Base-by-base conservation (phyloP, 192 early-diverging fungal genomes). In the Physocladia obscura region DNA sequence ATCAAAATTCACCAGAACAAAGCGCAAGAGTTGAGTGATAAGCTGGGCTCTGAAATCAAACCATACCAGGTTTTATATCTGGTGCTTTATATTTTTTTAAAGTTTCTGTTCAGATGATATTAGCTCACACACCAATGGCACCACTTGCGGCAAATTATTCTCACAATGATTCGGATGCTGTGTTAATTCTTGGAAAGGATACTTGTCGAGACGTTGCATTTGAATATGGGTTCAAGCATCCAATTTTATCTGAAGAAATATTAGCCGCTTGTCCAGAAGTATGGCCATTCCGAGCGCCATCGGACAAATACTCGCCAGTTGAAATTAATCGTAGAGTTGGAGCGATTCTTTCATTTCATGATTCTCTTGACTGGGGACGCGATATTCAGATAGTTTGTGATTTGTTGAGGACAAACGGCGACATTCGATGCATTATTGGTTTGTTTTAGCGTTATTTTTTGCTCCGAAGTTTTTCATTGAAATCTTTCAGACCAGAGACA, bases 51-150 rank as follows among this genome's bases (percentile, higher is more conserved):
- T 3, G 35, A 67, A 30, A 37, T 80, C 32, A 27, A 6, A 5
- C n/a, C 60, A 1, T 8, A 19, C 4, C 60, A 62, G 60, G 60
- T 62, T 57, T 8, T 11, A 4, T 57, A n/a, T n/a, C n/a, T n/a
- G n/a, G n/a, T n/a, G n/a, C n/a, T n/a, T n/a, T n/a, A n/a, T n/a
- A n/a, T 11, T n/a, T n/a, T n/a, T n/a, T n/a, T n/a, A n/a, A n/a
- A n/a, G n/a, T n/a, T 11, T 6, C 6, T 8, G 4, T 4, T 13
- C 89, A 93, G 56, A 73, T 94, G 30, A 80, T 94, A 17, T 70
- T 95, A 13, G 89, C 93, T 13, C 94, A 96, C 79, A 87, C 92
- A 26, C 94, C 94, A 8, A 94, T 96, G 94, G 79, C 77, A 17
- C 52, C 78, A 1, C 78, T 94, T n/a, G 84, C 81, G 0, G 37